Base-by-base conservation (phyloP, 768 basidiomycete species). In the Aureoboletus auriporus region DNA sequence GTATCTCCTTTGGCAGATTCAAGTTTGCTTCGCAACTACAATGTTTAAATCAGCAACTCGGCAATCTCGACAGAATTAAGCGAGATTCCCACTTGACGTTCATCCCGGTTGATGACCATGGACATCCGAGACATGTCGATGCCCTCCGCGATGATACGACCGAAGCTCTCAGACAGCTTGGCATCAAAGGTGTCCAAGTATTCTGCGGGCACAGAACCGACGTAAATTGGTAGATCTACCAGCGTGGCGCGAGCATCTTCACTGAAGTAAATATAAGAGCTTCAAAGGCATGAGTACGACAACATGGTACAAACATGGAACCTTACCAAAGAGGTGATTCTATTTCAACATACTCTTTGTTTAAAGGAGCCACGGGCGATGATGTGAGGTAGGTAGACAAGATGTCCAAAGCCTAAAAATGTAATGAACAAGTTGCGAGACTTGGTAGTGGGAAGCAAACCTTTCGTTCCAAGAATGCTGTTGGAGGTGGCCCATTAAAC, bases 301-400 rank as follows among this genome's bases (percentile, higher is more conserved):
- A 17, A 49, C 11, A 28, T 35, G 42, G 40, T 51, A 39, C 6
- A 34, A 11, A 16, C 38, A 37, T 31, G 23, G 28, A 39, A 47
- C 16, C 76, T 36, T 56, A 90, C 91, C 93, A 96, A 43, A 89
- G 76, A 0, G 96, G 96, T 41, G 84, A 82, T 55, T 93, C 84
- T 44, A 86, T 88, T 67, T 99, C 96, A 36, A 98, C 77, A 53
- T 87, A 96, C 66, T 93, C 89, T 68, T 94, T 96, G 60, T 86
- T 90, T 50, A 92, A 67, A 39, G 89, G 89, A 12, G 89, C 86
- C 16, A 81, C 84, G 3, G 87, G 71, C 31, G 88, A 89, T 14
- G 89, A 89, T 33, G 93, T 93, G 26, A 99, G 73, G 62, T 99
- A 99, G 26, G 79, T 79, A n/a, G 82, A 79, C 17, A 99, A 71